Percentiles rank a stretch among this genome's conserved stretches.
These are phyloP conservation scores for Thecaphora thlaspeos DNA, from an alignment of 1,284 basidiomycete genomes.

Conservation along the genomic window DNA sequence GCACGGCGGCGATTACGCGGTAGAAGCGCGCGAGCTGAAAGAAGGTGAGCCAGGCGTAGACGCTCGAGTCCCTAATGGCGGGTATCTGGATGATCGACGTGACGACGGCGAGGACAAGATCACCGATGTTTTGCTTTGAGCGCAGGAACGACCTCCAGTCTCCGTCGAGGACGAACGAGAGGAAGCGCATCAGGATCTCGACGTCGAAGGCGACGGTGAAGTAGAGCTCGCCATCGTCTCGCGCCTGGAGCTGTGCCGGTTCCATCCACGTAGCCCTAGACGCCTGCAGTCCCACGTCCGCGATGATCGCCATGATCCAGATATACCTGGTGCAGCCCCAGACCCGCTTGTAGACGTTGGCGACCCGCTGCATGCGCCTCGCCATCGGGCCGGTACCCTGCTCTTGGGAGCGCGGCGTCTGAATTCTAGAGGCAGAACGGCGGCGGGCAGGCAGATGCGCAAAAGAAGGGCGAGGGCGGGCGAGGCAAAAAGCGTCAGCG, in stretches of 20 bases:
- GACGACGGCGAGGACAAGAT: conserved; percentile 76
- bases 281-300: conserved; percentile 72
- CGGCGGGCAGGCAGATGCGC: neutral
- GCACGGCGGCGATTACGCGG: conserved; percentile 83
- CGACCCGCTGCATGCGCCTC: conserved; percentile 29
- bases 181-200: conserved; percentile 78
- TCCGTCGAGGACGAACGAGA: conserved; percentile 67
- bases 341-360: conserved; percentile 45
- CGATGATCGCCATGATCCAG: conserved; percentile 65
- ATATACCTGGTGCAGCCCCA: conserved; percentile 53
- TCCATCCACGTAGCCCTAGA: conserved; percentile 65
- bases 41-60: conserved; percentile 87
- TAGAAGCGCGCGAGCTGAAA: conserved; percentile 90
- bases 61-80: conserved; percentile 65
- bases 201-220: conserved; percentile 83
- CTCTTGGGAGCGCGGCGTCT: neutral
- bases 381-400: conserved; percentile 9
- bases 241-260: conserved; percentile 11
- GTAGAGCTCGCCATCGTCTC: conserved; percentile 69
- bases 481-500: too few relatives aligned
- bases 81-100: conserved; percentile 86
- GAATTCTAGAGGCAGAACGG: conserved; percentile 3
- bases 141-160: conserved; percentile 78
- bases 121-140: conserved; percentile 71
- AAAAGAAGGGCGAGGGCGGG: too few relatives aligned